Evolutionary conservation across 495 filamentous ascomycete genomes (phyloP), one percentile per base, ranked within the genome.

Genomic region (Penicillium desertorum): DNA sequence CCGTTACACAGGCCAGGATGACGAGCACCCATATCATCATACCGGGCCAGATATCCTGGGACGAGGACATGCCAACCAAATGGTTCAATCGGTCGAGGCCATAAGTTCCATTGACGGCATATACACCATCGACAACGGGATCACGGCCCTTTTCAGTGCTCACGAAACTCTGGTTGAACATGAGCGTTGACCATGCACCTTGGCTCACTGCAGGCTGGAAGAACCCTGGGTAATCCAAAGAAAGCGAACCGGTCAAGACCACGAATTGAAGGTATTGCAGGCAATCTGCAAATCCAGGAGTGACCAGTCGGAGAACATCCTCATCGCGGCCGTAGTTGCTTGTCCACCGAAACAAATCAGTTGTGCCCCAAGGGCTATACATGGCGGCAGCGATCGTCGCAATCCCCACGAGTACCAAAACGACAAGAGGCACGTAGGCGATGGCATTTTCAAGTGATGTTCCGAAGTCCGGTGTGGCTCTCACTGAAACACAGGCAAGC

Each of bases 221-320:
- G 64, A 88, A 98, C 0, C 94, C 94, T 0, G 94, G 94, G 67
- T 98, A 98, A 56, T 88, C 85, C 61, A 98, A 72, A 22, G 88
- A 90, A 42, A 98, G 74, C 41, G 87, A 84, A 2, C 95, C 95
- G 0, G 92, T 91, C 34, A 98, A 79, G 19, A 92, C 88, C 47
- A 92, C 81, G 60, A 95, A 98, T 66, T 98, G 94, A 30, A 98
- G 87, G 67, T 98, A 98, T 72, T 98, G 92, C 30, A 98, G 83
- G 69, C 94, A 98, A 62, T 98, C 94, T 11, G 90, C 92, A 68
- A 98, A 98, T 0, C 94, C 94, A 14, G 94, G 94, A 8, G 94
- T 98, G 20, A 98, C 91, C 34, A 98, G 76, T 30, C 94, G 88
- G 41, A 98, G 78, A 55, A 97, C 79, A 70, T 98, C 94, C 44